A percentile compares a stretch with the other conserved stretches of the same genome.
These are phyloP conservation scores for Aspergillus nidulans DNA, from an alignment of 495 filamentous ascomycete species.

Conservation along the genomic window DNA sequence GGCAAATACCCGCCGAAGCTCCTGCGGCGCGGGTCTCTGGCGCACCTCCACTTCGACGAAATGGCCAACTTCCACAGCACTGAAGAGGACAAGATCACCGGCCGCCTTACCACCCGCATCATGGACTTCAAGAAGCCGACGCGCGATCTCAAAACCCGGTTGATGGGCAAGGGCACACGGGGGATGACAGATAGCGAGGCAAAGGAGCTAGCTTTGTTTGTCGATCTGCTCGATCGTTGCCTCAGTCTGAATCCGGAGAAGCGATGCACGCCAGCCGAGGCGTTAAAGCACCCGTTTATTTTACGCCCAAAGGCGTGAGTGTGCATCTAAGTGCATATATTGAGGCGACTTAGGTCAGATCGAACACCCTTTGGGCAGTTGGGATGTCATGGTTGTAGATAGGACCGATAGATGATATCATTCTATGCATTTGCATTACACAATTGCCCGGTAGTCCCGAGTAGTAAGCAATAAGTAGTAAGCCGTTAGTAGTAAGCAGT, in stretches of 20 bases:
- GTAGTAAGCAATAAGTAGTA: neutral
- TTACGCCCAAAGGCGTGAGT: slow-evolving; percentile 24
- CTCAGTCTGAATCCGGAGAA: slow-evolving; percentile 91
- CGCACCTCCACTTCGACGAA: slow-evolving; percentile 79
- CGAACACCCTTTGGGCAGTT: neutral
- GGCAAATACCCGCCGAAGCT: slow-evolving; percentile 88
- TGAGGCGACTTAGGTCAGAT: slow-evolving; percentile 3
- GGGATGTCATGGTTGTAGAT: neutral
- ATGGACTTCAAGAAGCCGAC: slow-evolving; percentile 75
- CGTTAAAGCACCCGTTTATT: slow-evolving; percentile 84
- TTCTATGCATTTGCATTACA: neutral
- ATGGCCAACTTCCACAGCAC: slow-evolving; percentile 79
- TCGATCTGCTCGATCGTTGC: slow-evolving; percentile 82
- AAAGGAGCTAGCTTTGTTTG: slow-evolving; percentile 74
- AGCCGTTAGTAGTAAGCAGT: too few species aligned
- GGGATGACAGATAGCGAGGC: slow-evolving; percentile 66
- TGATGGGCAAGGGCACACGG: slow-evolving; percentile 67
- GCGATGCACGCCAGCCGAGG: slow-evolving; percentile 78
- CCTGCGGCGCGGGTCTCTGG: slow-evolving; percentile 70
- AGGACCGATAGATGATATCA: slow-evolving; percentile 7
- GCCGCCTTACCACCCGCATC: slow-evolving; percentile 67
- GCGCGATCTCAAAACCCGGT: slow-evolving; percentile 72
- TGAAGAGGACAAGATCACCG: slow-evolving; percentile 80
- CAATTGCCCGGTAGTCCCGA: neutral
- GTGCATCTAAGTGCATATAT: neutral